A percentile compares a stretch with the other conserved stretches of the same genome.
These are phyloP conservation scores for Globisporangium nunn DNA, from an alignment of 352 stramenopile species.

Conservation along the genomic window DNA sequence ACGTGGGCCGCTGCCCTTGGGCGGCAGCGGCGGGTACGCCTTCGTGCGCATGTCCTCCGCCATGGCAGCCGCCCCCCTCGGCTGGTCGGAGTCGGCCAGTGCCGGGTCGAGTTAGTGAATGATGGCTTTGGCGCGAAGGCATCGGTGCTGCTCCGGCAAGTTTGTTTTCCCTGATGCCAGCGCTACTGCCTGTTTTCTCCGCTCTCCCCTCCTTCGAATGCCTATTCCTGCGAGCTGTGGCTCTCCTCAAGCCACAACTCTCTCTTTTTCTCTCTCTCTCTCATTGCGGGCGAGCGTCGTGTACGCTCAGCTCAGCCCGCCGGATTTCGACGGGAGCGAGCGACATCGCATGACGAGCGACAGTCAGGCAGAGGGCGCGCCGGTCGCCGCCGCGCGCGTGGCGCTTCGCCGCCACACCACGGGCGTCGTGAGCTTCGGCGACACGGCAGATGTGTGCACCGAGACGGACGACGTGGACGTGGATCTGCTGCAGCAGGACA, in stretches of 20 bases:
- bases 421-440: slow-evolving; percentile 73
- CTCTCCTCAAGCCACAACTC: not conserved
- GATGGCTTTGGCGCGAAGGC: too few species aligned
- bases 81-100: too few species aligned
- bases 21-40: slow-evolving; percentile 49
- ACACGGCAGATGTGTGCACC: slow-evolving; percentile 65
- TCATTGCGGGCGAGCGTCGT: not conserved
- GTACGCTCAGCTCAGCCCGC: not conserved
- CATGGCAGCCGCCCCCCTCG: not conserved
- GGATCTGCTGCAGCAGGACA: slow-evolving; percentile 59
- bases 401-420: slow-evolving; percentile 71
- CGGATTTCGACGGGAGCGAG: slow-evolving; percentile 8
- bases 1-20: slow-evolving; percentile 19
- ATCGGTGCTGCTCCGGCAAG: too few species aligned
- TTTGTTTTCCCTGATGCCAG: too few species aligned
- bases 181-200: too few species aligned
- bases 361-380: slow-evolving; percentile 10
- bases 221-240: not conserved
- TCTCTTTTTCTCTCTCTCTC: not conserved
- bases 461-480: slow-evolving; percentile 81
- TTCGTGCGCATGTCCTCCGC: slow-evolving; percentile 52
- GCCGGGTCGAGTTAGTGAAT: too few species aligned
- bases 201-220: too few species aligned
- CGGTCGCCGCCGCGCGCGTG: slow-evolving; percentile 28
- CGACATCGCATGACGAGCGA: slow-evolving; percentile 2